Evolutionary conservation across 352 stramenopile species (phyloP), one percentile per base, ranked within the genome.

Genomic region (Paralagenidium karlingii): DNA sequence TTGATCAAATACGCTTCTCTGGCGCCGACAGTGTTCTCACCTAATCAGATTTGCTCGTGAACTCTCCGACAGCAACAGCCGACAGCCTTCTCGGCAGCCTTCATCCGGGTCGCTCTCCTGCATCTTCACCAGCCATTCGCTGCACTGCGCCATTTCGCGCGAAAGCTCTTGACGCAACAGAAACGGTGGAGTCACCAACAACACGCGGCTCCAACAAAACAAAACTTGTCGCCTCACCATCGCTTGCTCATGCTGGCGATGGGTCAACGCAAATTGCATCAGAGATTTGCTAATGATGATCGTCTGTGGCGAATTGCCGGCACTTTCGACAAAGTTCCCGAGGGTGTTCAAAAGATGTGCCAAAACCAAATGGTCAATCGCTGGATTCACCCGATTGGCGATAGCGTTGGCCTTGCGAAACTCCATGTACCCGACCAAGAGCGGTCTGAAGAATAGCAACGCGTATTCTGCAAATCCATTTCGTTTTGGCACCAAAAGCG

Each of bases 181-280:
- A 18, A 62, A 59, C 13, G 74, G 58, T 12, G 74, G 60, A 15
- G 68, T 61, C 3, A 82, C 66, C 2, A 88, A 43, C 29, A 88
- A 39, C 38, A 83, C 66, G 34, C 70, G 74, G 45, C 74, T 85
- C n/a, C 83, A 40, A 37, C 57, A 60, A 27, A 76, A 88, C 15
- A 85, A 34, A 22, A 88, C 74, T 39, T 88, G 74, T 3, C 74
- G 66, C 21, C 74, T 67, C 34, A 88, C 70, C 3, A 67, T 64
- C 8, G 74, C 70, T 19, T 55, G 58, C 0, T 30, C 25, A 33
- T 56, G 75, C 2, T 20, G 37, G 8, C 68, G 68, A 40, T 85
- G 55, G 27, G 50, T 51, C 70, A 66, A 88, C 26, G 67, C 61
- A 45, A 85, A 84, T 39, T 82, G 69, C 15, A 87, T 38, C 26